Evolutionary conservation across 2,329 filamentous ascomycete genomes (phyloP).

Genomic region (Ophiobolus disseminans): DNA sequence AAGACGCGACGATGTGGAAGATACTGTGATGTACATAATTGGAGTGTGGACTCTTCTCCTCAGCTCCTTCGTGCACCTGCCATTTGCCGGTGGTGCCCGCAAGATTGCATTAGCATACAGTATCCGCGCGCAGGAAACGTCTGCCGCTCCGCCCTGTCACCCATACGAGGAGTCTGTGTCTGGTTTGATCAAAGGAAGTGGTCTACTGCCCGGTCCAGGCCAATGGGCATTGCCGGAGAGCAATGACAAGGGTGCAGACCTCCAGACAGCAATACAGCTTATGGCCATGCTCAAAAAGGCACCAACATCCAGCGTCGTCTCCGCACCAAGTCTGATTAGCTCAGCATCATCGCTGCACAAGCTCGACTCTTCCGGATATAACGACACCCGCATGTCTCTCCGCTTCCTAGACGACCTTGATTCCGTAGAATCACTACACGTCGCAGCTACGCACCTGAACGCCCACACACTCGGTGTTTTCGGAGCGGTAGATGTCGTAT

Average conservation of each 20-base stretch:
- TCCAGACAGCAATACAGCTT: conserved; percentile 15
- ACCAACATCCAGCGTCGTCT: background rate
- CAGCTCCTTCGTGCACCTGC: conserved; percentile 21
- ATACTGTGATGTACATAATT: conserved; percentile 28
- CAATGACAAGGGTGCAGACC: conserved; percentile 8
- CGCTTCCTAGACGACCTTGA: conserved; percentile 15
- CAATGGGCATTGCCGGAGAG: background rate
- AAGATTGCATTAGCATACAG: conserved; percentile 15
- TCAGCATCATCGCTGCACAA: background rate
- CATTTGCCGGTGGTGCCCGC: conserved; percentile 5
- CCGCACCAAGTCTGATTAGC: background rate
- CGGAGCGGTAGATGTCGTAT: conserved; percentile 15
- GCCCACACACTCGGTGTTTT: conserved; percentile 13
- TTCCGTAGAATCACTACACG: conserved; percentile 20
- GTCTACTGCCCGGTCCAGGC: conserved; percentile 11
- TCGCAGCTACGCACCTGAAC: conserved; percentile 19
- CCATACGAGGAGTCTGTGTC: conserved; percentile 14
- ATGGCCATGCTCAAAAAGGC: conserved; percentile 5
- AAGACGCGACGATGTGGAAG: conserved; percentile 21
- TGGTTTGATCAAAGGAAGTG: conserved; percentile 13
- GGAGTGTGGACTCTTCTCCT: conserved; percentile 25
- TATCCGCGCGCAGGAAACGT: conserved; percentile 1
- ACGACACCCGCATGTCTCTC: background rate
- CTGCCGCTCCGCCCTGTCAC: background rate
- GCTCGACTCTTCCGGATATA: background rate